Percentiles rank a stretch among this genome's conserved stretches.
Evolutionary conservation across 2,329 filamentous ascomycete species (phyloP).

Genomic region (Neopestalotiopsis sp.): DNA sequence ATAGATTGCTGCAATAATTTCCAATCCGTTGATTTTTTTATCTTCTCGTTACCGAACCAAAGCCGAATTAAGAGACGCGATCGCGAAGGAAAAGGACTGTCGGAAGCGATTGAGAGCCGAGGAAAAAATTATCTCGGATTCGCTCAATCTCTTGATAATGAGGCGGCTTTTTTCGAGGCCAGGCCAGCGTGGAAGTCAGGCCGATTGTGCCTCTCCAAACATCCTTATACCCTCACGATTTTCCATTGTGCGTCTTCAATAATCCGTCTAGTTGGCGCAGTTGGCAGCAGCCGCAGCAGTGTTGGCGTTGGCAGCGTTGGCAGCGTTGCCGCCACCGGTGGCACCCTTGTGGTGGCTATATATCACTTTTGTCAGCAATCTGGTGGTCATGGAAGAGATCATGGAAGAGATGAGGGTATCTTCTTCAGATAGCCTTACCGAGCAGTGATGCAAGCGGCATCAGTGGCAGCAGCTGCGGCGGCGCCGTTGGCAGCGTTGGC

Average conservation of each 20-base stretch:
- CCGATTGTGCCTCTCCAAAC: too few relatives aligned
- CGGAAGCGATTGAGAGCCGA: not conserved
- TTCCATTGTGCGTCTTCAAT: not conserved
- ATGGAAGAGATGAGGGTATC: not conserved
- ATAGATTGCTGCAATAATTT: not conserved
- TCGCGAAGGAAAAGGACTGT: not conserved
- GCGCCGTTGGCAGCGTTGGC: constrained; percentile 1
- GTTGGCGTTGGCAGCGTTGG: constrained; percentile 9
- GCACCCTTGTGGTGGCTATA: constrained; percentile 11
- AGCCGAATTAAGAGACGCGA: not conserved
- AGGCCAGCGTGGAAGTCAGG: too few relatives aligned
- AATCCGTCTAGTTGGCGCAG: constrained; percentile 1
- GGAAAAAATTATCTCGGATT: not conserved
- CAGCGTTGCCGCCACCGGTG: constrained; percentile 5
- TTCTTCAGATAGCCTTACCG: constrained; percentile 1
- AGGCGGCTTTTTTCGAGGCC: too few relatives aligned
- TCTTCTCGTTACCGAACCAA: not conserved
- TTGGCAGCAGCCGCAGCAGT: not conserved
- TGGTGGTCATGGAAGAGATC: too few relatives aligned
- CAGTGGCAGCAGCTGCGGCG: constrained; percentile 1
- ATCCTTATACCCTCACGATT: not conserved
- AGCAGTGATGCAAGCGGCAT: constrained; percentile 9
- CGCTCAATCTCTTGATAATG: too few relatives aligned
- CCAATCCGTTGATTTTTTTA: not conserved
- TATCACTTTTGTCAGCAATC: too few relatives aligned